Base-by-base conservation (phyloP, 768 basidiomycete genomes). In the Podaxis pistillaris region DNA sequence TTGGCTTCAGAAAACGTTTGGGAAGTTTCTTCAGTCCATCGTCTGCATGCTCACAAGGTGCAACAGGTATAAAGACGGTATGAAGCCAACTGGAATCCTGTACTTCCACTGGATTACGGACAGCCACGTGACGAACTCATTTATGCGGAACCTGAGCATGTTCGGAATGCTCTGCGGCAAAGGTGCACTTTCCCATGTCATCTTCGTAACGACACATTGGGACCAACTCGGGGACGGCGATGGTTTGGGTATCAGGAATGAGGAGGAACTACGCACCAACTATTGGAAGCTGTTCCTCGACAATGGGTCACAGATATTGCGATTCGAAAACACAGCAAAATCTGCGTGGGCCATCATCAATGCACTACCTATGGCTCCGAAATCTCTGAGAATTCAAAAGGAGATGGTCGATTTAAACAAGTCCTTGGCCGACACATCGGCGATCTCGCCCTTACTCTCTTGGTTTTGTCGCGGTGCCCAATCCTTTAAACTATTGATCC, bases 151-250 rank as follows among this genome's bases (percentile, higher is more conserved):
- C 37, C 40, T 65, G 15, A 52, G 30, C 55, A 53, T 65, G 17
- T 62, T 65, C 55, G 50, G 54, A 26, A 65, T 61, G 49, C 40
- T 65, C 22, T 61, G 60, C n/a, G 60, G 64, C 17, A 50, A 50
- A 7, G 44, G 55, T 15, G 59, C 59, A 2, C 51, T 65, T 26
- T 22, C 54, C 2, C 61, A 65, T 52, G 64, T 60, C 17, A 60
- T 58, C 7, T 41, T 65, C 37, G 47, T 65, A 44, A 65, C 64
- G 19, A 65, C 64, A 15, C 59, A 56, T 2, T 65, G 60, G 64
- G 64, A 62, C n/a, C 36, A 65, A 47, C 49, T 65, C 47, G 47
- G 56, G n/a, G 24, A n/a, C 2, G 50, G 36, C 15, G 33, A 59
- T 15, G 64, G 49, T 26, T 38, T 38, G 37, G 60, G 50, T 13